Base-by-base conservation (phyloP, 352 stramenopile species). In the Phytophthora agathidicida region DNA sequence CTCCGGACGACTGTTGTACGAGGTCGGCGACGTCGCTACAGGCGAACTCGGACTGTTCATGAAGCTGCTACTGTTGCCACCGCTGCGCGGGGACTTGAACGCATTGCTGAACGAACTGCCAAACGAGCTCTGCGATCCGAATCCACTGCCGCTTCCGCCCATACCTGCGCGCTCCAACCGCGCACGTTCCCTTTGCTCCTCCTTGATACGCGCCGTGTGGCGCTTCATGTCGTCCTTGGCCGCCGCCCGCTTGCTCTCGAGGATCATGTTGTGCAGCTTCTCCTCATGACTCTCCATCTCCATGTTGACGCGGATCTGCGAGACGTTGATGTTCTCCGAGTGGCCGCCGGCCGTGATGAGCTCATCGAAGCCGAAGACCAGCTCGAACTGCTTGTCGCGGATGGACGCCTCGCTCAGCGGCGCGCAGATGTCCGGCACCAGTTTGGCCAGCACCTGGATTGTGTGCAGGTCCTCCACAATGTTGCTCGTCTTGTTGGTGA, bases 241-340 rank as follows among this genome's bases (percentile, higher is more conserved):
- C 3, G 88, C 85, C 2, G 88, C 87, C 37, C 86, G 91, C 80
- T 98, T 98, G 73, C 87, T 96, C 75, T 99, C 88, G 59, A 98
- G 88, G 58, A 99, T 98, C 88, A 99, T 99, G 43, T 98, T 94
- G 70, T 98, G 86, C 52, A 99, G 90, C 72, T 99, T 98, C 81
- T 99, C 98, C 77, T 99, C 97, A 75, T 99, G 97, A 54, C 86
- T 98, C 69, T 99, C 97, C 98, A 99, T 99, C 59, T 98, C 89
- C 77, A 99, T 91, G 80, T 99, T 99, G 16, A 96, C 94, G 54
- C 96, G 86, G 57, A 99, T 98, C 60, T 95, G 84, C 68, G 86
- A 83, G 43, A 98, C 67, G 43, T 86, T 97, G 51, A 98, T 95
- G 60, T 92, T 94, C 76, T 99, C 97, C 73, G 97, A 98, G 79